Evolutionary conservation across 2,329 filamentous ascomycete species (phyloP).

Genomic region (Verticillium tricorpus): DNA sequence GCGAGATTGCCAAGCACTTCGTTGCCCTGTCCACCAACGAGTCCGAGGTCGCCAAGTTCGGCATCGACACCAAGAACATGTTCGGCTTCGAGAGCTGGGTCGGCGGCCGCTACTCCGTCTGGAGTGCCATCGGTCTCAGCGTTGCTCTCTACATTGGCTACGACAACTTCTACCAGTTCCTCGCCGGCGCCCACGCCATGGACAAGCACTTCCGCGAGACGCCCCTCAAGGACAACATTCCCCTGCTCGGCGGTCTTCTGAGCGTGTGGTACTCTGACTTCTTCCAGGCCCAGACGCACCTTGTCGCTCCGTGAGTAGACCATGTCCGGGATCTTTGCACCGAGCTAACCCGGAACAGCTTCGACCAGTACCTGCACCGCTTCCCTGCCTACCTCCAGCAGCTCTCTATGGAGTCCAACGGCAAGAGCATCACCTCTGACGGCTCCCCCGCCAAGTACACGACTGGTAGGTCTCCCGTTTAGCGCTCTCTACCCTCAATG

Average conservation of each 20-base stretch:
- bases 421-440: slow-evolving; percentile 91
- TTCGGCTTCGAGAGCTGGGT: slow-evolving; percentile 99
- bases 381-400: slow-evolving; percentile 99
- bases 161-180: slow-evolving; percentile 96
- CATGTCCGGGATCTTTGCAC: background rate
- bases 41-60: slow-evolving; percentile 93
- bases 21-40: slow-evolving; percentile 97
- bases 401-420: slow-evolving; percentile 99
- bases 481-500: background rate
- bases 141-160: slow-evolving; percentile 93
- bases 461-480: slow-evolving; percentile 49
- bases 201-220: slow-evolving; percentile 95
- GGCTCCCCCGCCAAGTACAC: slow-evolving; percentile 93
- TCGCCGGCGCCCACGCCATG: slow-evolving; percentile 92
- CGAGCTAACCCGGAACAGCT: slow-evolving; percentile 43
- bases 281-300: slow-evolving; percentile 95
- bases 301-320: slow-evolving; percentile 79
- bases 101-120: slow-evolving; percentile 95
- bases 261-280: slow-evolving; percentile 99
- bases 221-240: slow-evolving; percentile 92
- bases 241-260: slow-evolving; percentile 82
- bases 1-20: slow-evolving; percentile 96
- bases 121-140: slow-evolving; percentile 95
- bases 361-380: slow-evolving; percentile 98
- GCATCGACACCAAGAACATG: slow-evolving; percentile 99